Conservation (phyloP, 176 grass and related monocot species). For the Thinopyrum elongatum region DNA sequence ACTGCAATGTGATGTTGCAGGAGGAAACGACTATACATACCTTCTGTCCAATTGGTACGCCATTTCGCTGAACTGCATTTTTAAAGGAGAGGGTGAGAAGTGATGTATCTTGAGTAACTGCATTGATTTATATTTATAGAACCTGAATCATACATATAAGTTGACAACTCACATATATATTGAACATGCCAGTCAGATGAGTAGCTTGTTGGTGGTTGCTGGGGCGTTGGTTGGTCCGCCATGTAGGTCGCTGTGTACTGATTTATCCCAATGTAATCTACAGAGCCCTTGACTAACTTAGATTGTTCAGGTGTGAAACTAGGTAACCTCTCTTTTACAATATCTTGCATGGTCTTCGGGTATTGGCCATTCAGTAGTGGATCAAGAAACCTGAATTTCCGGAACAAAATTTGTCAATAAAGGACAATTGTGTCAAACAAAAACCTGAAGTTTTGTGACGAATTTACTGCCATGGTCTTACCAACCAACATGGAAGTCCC, state of each 20-base stretch:
- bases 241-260: constrained; percentile 91
- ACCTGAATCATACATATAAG: background rate
- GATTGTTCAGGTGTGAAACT: constrained; percentile 71
- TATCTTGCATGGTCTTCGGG: constrained; percentile 64
- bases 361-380: constrained; percentile 74
- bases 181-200: constrained; percentile 63
- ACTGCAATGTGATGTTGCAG: constrained; percentile 13
- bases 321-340: constrained; percentile 75
- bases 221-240: constrained; percentile 21
- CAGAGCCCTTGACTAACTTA: constrained; percentile 86
- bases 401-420: background rate
- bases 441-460: background rate
- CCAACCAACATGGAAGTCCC: constrained; percentile 92
- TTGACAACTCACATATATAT: constrained; percentile 40
- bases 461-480: constrained; percentile 36
- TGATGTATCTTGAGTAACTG: constrained; percentile 3
- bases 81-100: background rate
- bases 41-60: constrained; percentile 66
- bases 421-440: background rate
- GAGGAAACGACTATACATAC: constrained; percentile 36
- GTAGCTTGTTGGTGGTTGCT: constrained; percentile 57
- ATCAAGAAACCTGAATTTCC: constrained; percentile 71
- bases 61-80: constrained; percentile 63
- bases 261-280: constrained; percentile 88
- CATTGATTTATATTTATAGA: background rate